phyloP scores from a whole-genome alignment of 495 filamentous ascomycete species.

The Xylaria scruposa region DNA sequence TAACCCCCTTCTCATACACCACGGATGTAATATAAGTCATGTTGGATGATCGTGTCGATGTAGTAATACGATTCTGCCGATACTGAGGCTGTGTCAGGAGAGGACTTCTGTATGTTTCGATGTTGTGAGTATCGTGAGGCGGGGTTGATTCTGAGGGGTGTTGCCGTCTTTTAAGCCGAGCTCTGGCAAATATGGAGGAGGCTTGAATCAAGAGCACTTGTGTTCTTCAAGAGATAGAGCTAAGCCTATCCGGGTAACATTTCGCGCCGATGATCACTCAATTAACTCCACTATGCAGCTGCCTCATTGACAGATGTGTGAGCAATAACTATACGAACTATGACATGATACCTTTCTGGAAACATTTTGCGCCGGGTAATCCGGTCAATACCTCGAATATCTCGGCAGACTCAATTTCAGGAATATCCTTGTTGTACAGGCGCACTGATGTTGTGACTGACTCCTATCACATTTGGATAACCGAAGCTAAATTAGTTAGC shows the following conservation, averaged over 20 bases:
- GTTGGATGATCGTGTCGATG: neutral
- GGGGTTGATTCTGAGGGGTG: slow-evolving; percentile 2
- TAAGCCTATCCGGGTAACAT: neutral
- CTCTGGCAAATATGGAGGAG: no score
- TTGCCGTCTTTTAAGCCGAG: neutral
- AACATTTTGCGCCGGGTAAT: neutral
- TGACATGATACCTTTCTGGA: neutral
- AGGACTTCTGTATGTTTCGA: neutral
- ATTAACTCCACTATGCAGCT: neutral
- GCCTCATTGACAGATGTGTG: neutral
- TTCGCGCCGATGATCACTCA: neutral
- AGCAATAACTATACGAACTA: neutral
- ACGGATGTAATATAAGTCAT: slow-evolving; percentile 26
- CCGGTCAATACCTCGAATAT: neutral
- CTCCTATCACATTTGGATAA: no score
- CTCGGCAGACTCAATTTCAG: neutral
- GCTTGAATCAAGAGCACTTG: neutral
- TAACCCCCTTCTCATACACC: slow-evolving; percentile 26
- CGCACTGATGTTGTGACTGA: neutral
- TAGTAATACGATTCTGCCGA: neutral
- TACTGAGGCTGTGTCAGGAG: neutral
- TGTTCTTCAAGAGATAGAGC: neutral
- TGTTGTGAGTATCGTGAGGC: neutral
- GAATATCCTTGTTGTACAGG: neutral
- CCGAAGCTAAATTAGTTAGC: no score